Conservation (phyloP, 2,329 filamentous ascomycete genomes). For the Fonsecaea pedrosoi region DNA sequence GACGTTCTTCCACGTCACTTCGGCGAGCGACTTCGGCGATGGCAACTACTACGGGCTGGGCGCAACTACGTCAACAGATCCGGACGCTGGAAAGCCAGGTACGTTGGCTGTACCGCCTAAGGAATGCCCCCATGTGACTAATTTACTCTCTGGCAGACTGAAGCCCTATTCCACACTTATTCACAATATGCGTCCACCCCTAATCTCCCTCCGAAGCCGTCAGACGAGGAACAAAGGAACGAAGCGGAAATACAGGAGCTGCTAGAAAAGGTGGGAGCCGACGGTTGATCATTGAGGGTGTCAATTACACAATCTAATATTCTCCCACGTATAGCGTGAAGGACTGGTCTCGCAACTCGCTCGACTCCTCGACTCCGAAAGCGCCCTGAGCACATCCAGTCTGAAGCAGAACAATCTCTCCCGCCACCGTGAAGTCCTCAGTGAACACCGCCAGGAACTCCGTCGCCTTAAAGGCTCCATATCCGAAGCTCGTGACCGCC, state of each 20-base stretch:
- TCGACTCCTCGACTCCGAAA: conserved; percentile 91
- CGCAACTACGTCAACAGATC: conserved; percentile 91
- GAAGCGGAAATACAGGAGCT: conserved; percentile 84
- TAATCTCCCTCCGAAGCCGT: conserved; percentile 80
- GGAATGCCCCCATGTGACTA: conserved; percentile 22
- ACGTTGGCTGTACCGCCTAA: conserved; percentile 35
- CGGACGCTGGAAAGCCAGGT: conserved; percentile 90
- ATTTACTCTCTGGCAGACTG: conserved; percentile 66
- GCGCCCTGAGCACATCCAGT: conserved; percentile 82
- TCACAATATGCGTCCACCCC: conserved; percentile 85
- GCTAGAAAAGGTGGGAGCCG: conserved; percentile 71
- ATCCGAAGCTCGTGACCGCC: conserved; percentile 78
- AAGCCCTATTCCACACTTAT: conserved; percentile 73
- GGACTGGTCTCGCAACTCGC: conserved; percentile 79
- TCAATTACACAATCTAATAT: conserved; percentile 12
- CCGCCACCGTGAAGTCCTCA: conserved; percentile 86
- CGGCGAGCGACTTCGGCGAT: conserved; percentile 18
- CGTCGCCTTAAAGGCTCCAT: conserved; percentile 75
- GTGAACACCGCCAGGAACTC: conserved; percentile 85
- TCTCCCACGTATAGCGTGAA: conserved; percentile 68
- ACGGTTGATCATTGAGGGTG: neutral
- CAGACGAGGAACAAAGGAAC: conserved; percentile 79
- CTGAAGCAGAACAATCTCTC: conserved; percentile 97
- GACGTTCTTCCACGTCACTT: neutral
- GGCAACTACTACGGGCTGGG: conserved; percentile 75